Percentiles rank a stretch among this genome's conserved stretches.
These are phyloP conservation scores for Laburnicola sp. DNA, from an alignment of 2,329 filamentous ascomycete genomes.

Conservation along the genomic window DNA sequence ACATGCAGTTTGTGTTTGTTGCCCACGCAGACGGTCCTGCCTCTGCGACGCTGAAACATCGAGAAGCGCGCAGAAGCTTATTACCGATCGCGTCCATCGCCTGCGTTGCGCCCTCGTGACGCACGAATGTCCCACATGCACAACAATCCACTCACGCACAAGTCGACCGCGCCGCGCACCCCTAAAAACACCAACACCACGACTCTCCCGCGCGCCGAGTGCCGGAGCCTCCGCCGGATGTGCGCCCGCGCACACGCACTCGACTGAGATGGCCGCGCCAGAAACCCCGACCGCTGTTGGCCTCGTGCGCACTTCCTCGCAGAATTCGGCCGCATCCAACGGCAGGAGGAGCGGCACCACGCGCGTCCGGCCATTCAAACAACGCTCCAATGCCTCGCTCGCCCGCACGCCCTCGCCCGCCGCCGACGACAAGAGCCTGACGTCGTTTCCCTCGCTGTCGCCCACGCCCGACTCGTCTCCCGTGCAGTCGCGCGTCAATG, in stretches of 20 bases:
- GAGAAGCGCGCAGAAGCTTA: conserved; percentile 15
- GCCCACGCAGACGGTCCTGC: conserved; percentile 9
- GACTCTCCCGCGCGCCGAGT: neutral
- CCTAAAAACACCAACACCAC: conserved; percentile 14
- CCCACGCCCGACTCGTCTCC: conserved; percentile 64
- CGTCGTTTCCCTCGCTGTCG: conserved; percentile 85
- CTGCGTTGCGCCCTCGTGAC: conserved; percentile 26
- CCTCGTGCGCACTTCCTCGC: conserved; percentile 69
- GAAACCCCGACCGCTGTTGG: conserved; percentile 41
- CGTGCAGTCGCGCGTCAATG: conserved; percentile 43
- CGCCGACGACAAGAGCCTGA: conserved; percentile 72
- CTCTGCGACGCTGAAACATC: conserved; percentile 13
- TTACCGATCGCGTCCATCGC: conserved; percentile 12
- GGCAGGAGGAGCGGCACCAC: conserved; percentile 62
- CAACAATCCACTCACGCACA: conserved; percentile 18
- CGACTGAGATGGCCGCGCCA: conserved; percentile 41
- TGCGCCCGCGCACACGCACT: conserved; percentile 17
- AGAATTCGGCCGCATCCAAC: conserved; percentile 70
- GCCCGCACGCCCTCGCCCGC: conserved; percentile 57
- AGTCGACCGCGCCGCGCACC: conserved; percentile 12
- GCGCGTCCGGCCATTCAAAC: conserved; percentile 62
- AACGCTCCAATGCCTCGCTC: conserved; percentile 69
- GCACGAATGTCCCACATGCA: conserved; percentile 36
- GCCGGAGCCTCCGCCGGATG: conserved; percentile 25
- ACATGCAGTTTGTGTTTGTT: too few species aligned